A percentile compares a stretch with the other conserved stretches of the same genome.
Evolutionary conservation across 139 green algal species (phyloP).

Genomic region (Spirogloea muscicola): DNA sequence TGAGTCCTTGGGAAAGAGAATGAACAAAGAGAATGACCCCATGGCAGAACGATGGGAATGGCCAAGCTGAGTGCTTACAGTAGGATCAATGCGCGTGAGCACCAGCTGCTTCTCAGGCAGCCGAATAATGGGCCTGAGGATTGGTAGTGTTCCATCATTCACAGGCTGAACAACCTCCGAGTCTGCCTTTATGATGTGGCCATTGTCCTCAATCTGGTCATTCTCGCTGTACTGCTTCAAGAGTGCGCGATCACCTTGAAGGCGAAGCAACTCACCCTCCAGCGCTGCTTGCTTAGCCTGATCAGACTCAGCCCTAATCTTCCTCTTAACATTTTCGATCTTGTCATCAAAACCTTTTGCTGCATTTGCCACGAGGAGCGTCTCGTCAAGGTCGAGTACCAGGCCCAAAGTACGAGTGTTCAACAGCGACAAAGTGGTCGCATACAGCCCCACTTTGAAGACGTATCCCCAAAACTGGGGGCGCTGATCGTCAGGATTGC

Average conservation of each 20-base stretch:
- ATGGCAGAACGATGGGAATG: too few relatives aligned
- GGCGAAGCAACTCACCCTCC: conserved; percentile 9
- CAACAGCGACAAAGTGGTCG: conserved; percentile 16
- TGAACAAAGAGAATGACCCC: too few relatives aligned
- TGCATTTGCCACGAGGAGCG: conserved; percentile 40
- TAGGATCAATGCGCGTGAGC: conserved; percentile 33
- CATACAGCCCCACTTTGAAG: conserved; percentile 5
- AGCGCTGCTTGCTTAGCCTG: conserved; percentile 2
- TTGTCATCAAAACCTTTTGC: conserved; percentile 41
- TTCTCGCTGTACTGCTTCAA: conserved; percentile 24
- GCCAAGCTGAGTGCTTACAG: too few relatives aligned
- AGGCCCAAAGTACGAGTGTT: conserved; percentile 30
- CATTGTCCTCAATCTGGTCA: conserved; percentile 16
- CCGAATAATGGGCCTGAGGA: conserved; percentile 31
- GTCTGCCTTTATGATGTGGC: conserved; percentile 5
- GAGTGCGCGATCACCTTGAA: conserved; percentile 17
- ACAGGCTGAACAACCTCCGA: conserved; percentile 3
- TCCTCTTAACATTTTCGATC: conserved; percentile 23
- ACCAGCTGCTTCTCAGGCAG: conserved; percentile 23
- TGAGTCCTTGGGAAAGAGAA: too few relatives aligned
- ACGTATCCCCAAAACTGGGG: conserved; percentile 44
- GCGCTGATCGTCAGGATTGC: not conserved
- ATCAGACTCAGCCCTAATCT: conserved; percentile 16
- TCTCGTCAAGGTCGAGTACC: conserved; percentile 45
- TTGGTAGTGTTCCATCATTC: not conserved